Base-by-base conservation (phyloP, 1,284 basidiomycete species). In the Ganoderma lucidum region DNA sequence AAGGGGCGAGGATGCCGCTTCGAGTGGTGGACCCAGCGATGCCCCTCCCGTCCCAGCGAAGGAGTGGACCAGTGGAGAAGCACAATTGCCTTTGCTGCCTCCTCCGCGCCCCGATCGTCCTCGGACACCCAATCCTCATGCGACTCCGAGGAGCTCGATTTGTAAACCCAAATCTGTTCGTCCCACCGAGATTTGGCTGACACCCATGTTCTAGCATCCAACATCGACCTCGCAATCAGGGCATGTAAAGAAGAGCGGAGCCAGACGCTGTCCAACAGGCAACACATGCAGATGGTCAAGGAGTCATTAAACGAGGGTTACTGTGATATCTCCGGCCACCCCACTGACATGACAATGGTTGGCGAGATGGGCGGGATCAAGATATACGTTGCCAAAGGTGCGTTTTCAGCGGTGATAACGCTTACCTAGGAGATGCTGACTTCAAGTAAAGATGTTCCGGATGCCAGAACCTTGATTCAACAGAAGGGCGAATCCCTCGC, bases 291-390 rank as follows among this genome's bases (percentile, higher is more conserved):
- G 71, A 84, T 87, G 62, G 89, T 96, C 23, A 91, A 89, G 72
- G 95, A 97, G 78, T 88, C 88, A 1, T 74, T 91, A 41, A 86
- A 95, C 73, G 91, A 93, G 70, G 90, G 92, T 3, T 96, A 96
- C 77, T 96, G 95, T 73, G 95, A 96, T 80, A 82, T 91, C 9
- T 90, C 89, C 63, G 94, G 93, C 2, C 85, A 87, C 62, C 83
- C 83, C 15, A 89, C 88, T 2, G 87, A 94, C 78, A 80, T 96
- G 62, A 83, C 83, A 37, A 79, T 86, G 39, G 81, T 91, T 28
- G 92, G 93, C 90, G 74, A 86, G 73, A 89, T 93, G 82, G 88
- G 86, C 3, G 83, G 83, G 56, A 81, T 94, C 72, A 91, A 89
- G 75, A 80, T 96, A 15, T 96, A 88, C 79, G 81, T 90, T 2